Evolutionary conservation across 2,329 filamentous ascomycete species (phyloP), one percentile per base, ranked within the genome.

Genomic region (Davidsoniella neocaledoniae): DNA sequence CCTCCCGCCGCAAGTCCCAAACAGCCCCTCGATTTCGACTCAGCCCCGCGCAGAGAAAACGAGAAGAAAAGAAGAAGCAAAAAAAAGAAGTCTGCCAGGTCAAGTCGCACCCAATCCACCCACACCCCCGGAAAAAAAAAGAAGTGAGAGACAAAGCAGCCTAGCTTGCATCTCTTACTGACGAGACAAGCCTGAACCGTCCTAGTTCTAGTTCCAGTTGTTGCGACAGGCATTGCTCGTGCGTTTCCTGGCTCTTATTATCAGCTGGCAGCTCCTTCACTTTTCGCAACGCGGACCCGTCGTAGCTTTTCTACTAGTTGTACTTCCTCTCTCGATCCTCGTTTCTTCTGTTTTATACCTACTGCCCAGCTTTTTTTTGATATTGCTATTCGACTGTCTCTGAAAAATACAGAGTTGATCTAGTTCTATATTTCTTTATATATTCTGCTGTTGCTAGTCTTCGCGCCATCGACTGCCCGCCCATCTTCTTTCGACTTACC

Each of bases 11-110:
- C 26, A 46, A 45, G 16, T 39, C 51, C 43, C 44, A 53, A 48
- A 53, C 44, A 50, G 42, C 51, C 51, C 44, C 43, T 48, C 51
- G 51, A 53, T 48, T 52, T 29, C 47, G 36, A 50, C 51, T 50
- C 51, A 53, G 51, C 51, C 51, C 51, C 51, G 48, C 51, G 47
- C 51, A 50, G 46, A 40, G 46, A 48, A 41, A 23, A 38, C 38
- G 14, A 42, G 26, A 36, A 48, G 33, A 23, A 21, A 26, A 38
- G 16, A 6, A 23, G 21, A 23, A 23, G 5, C 21, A 23, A 23
- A 5, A 23, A 23, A 23, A 23, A 23, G 21, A 26, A 48, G 38
- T 42, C 38, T 43, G 8, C 14, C 37, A 48, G 39, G n/a, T 14
- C 16, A 48, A 48, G 17, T 37, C 17, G 7, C 21, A 17, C 38